Conservation (phyloP, 1,284 basidiomycete genomes). For the Puccinia novopanici region DNA sequence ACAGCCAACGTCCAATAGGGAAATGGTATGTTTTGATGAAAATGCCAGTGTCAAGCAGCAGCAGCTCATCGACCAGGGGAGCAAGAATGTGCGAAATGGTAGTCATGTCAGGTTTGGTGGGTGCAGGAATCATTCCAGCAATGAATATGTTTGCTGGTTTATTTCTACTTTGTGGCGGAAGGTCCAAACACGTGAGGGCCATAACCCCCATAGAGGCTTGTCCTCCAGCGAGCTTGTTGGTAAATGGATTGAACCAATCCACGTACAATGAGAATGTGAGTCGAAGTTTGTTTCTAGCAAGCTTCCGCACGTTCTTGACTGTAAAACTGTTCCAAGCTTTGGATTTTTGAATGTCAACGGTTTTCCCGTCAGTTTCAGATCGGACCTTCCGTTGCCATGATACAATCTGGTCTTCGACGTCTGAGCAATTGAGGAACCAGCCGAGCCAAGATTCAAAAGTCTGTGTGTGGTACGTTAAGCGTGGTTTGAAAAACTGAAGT, state of each 20-base stretch:
- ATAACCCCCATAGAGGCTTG: slow-evolving; percentile 26
- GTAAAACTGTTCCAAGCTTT: background rate
- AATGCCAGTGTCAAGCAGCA: slow-evolving; percentile 9
- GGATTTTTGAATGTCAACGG: background rate
- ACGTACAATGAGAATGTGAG: background rate
- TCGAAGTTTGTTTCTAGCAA: background rate
- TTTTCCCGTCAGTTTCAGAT: background rate
- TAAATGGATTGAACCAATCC: background rate
- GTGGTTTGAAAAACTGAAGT: background rate
- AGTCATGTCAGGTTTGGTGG: background rate
- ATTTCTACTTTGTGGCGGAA: slow-evolving; percentile 17
- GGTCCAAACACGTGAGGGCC: slow-evolving; percentile 28
- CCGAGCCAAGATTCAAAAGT: background rate
- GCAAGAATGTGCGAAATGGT: slow-evolving; percentile 32
- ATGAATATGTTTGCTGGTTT: background rate
- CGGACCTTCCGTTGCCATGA: background rate
- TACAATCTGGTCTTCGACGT: background rate
- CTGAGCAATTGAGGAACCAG: slow-evolving; percentile 13
- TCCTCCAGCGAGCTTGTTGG: background rate
- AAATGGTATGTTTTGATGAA: background rate
- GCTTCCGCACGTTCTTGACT: background rate
- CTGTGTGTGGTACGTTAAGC: background rate
- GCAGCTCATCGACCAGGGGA: slow-evolving; percentile 18
- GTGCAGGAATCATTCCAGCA: slow-evolving; percentile 21
- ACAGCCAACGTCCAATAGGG: background rate